Evolutionary conservation across 352 stramenopile species (phyloP), one percentile per base, ranked within the genome.

Genomic region (Phytophthora idaei): DNA sequence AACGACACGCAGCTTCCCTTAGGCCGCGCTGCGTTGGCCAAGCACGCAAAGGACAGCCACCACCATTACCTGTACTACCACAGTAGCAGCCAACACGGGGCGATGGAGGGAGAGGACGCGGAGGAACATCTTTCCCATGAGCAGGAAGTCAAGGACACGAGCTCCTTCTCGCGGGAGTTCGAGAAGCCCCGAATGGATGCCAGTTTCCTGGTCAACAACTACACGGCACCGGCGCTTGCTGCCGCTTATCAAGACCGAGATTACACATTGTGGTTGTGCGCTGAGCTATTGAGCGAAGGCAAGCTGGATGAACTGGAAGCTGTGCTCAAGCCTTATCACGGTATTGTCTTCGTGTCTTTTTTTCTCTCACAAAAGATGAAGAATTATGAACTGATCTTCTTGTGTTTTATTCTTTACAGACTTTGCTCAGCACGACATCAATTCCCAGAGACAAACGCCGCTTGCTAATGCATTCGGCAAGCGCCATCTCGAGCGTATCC

Each of bases 191-290:
- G 61, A 12, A 89, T 89, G 77, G 87, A 95, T 52, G 80, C 82
- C 29, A 83, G 74, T 27, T 93, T 93, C 57, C 73, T 99, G 39
- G 93, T 98, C 7, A 92, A 98, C 71, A 98, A 99, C 74, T 99
- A 99, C 74, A 99, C 97, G 29, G 93, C 96, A 31, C 89, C 96
- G 4, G 90, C 94, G 27, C 87, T 99, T 15, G 97, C 97, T 28
- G 87, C 89, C 39, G 97, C 96, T 1, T 92, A 99, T 36, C 85
- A 98, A 65, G 97, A 99, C 80, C 77, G 97, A 47, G 87, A 94
- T 54, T 90, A 95, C 69, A 95, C 87, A 5, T 69, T 95, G 17
- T 85, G 85, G 34, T 64, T 89, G 15, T 95, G 87, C 37, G 87
- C 85, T 0, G 78, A 92, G 47, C 71, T 95, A 17, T 71, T 95